Evolutionary conservation across 371 early-diverging fungal genomes (phyloP).

Genomic region (Lichtheimia corymbifera): DNA sequence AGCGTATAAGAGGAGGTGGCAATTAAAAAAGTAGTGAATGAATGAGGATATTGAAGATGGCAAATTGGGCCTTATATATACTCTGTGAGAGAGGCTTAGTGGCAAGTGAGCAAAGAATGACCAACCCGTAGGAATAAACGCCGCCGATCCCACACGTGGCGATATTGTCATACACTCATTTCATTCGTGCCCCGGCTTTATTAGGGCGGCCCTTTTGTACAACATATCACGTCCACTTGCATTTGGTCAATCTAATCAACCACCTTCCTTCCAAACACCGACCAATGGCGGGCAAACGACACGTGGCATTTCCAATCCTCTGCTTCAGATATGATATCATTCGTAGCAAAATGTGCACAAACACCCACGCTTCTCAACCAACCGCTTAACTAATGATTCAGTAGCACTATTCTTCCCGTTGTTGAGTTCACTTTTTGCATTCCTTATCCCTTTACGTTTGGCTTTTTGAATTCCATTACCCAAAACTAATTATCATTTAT

Average conservation of each 20-base stretch:
- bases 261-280: not conserved
- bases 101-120: not conserved
- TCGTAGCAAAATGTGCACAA: too few species aligned
- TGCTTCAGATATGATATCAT: too few species aligned
- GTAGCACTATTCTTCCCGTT: too few species aligned
- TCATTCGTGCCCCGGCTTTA: conserved; percentile 11
- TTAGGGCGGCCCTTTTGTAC: conserved; percentile 4
- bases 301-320: conserved; percentile 5
- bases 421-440: too few species aligned
- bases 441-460: too few species aligned
- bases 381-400: too few species aligned
- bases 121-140: conserved; percentile 1
- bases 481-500: too few species aligned
- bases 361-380: too few species aligned
- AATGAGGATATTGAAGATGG: too few species aligned
- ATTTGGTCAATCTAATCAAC: not conserved
- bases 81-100: too few species aligned
- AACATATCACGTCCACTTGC: conserved; percentile 1
- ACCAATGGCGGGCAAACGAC: conserved; percentile 3
- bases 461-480: too few species aligned
- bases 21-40: too few species aligned
- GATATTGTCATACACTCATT: conserved; percentile 8
- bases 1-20: not conserved
- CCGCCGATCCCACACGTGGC: conserved; percentile 11
- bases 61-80: not conserved